Evolutionary conservation across 2,329 filamentous ascomycete species (phyloP).

Genomic region (Sphaerulina vaccinii): DNA sequence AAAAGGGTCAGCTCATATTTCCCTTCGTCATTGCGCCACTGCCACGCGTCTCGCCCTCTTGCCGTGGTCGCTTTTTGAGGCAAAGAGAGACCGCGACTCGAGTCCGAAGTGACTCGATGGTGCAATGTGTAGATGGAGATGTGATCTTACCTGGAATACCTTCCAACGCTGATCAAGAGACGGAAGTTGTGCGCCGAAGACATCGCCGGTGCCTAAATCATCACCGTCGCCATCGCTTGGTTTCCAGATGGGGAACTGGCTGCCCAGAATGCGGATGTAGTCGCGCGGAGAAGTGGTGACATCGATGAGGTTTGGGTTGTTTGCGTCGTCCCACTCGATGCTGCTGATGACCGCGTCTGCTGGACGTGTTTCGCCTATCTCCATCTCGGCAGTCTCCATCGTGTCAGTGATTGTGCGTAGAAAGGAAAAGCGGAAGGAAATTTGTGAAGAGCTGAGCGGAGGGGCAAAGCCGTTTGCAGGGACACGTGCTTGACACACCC

Average conservation of each 20-base stretch:
- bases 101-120: neutral
- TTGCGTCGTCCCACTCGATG: slow-evolving; percentile 9
- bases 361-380: slow-evolving; percentile 17
- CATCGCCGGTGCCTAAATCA: slow-evolving; percentile 32
- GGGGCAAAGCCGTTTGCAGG: too few species aligned
- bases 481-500: too few species aligned
- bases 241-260: slow-evolving; percentile 40
- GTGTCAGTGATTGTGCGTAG: too few species aligned
- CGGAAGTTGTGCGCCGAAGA: slow-evolving; percentile 10
- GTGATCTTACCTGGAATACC: slow-evolving; percentile 36
- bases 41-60: neutral
- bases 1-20: neutral
- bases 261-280: slow-evolving; percentile 26
- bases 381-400: neutral
- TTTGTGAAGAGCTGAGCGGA: too few species aligned
- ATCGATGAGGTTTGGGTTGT: slow-evolving; percentile 19
- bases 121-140: neutral
- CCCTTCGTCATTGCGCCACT: neutral
- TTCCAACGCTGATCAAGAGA: slow-evolving; percentile 39
- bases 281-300: slow-evolving; percentile 22
- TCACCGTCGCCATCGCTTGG: slow-evolving; percentile 41
- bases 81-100: neutral
- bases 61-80: neutral
- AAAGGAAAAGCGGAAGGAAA: too few species aligned
- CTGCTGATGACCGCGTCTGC: slow-evolving; percentile 2